Conservation (phyloP, 2,329 filamentous ascomycete genomes). For the Parascedosporium putredinis region DNA sequence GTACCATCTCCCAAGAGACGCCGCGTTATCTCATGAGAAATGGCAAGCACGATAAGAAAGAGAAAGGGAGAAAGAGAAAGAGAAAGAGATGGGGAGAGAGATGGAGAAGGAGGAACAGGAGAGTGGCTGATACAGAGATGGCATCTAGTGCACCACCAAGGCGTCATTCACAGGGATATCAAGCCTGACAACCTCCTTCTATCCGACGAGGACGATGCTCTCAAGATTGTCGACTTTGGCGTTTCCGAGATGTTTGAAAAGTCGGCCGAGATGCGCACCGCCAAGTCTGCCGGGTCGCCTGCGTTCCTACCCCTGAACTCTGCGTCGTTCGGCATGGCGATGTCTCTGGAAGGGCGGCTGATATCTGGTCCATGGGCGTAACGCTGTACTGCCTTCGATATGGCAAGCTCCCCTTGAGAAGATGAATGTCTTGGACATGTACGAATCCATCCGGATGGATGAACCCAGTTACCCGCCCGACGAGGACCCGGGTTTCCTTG, state of each 20-base stretch:
- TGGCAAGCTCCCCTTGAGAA: conserved; percentile 80
- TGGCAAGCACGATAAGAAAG: too few relatives aligned
- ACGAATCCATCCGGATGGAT: conserved; percentile 74
- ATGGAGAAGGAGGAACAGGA: too few relatives aligned
- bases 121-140: too few relatives aligned
- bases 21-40: too few relatives aligned
- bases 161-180: conserved; percentile 91
- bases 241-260: conserved; percentile 98
- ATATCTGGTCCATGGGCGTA: conserved; percentile 98
- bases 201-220: conserved; percentile 81
- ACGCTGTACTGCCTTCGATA: conserved; percentile 89
- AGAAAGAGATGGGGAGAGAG: too few relatives aligned
- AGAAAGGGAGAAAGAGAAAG: too few relatives aligned
- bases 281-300: conserved; percentile 87
- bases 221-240: conserved; percentile 98
- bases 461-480: conserved; percentile 50
- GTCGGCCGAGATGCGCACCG: conserved; percentile 70
- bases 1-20: conserved; percentile 18
- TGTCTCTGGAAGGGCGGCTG: conserved; percentile 78
- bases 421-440: conserved; percentile 71
- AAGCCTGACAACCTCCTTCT: conserved; percentile 94
- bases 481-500: conserved; percentile 57
- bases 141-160: conserved; percentile 70
- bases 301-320: conserved; percentile 92
- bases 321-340: conserved; percentile 79